Evolutionary conservation across 352 stramenopile species (phyloP), one percentile per base, ranked within the genome.

Genomic region (Hyphochytrium catenoides): DNA sequence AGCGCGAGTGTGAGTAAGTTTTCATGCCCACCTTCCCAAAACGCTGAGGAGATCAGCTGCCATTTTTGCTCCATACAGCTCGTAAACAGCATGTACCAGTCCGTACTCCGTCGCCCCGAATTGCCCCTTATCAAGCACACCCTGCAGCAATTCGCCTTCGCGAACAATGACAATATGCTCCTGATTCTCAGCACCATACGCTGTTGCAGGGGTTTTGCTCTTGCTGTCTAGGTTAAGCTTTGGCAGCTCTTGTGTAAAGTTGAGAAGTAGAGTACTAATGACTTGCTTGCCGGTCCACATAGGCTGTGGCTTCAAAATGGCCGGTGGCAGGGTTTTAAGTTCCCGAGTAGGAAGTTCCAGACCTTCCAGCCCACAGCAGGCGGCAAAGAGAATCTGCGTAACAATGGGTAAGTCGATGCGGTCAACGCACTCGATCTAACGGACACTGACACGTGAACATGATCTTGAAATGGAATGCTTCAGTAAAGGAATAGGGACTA

Each of bases 221-320:
- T 96, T 98, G 48, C 64, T 78, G 73, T 94, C 56, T 16, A 84
- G 44, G 46, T 82, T 79, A 11, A 97, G 62, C 40, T 77, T 75
- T 15, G 82, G 79, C 6, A 93, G 47, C 1, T 65, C 66, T 43
- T 77, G 68, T 2, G 72, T 88, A 18, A 96, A 56, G 58, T 96
- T 59, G 55, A 90, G 77, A n/a, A 98, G 62, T 31, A 97, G 60
- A 12, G 82, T 95, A 7, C 79, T 93, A 38, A 98, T 81, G 15
- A 98, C 83, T 55, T 99, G 92, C 48, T 99, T 99, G 36, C 93
- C 93, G 7, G 91, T 99, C 91, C 91, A 99, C 4, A 98, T 56
- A 30, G 71, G 55, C 42, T 70, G 48, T 2, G 93, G 93, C 62
- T 98, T 98, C 18, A 93, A 53, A 48, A 99, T 95, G 12, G 88